phyloP scores from a whole-genome alignment of 106 monocot species.

The Posidonia australis region DNA sequence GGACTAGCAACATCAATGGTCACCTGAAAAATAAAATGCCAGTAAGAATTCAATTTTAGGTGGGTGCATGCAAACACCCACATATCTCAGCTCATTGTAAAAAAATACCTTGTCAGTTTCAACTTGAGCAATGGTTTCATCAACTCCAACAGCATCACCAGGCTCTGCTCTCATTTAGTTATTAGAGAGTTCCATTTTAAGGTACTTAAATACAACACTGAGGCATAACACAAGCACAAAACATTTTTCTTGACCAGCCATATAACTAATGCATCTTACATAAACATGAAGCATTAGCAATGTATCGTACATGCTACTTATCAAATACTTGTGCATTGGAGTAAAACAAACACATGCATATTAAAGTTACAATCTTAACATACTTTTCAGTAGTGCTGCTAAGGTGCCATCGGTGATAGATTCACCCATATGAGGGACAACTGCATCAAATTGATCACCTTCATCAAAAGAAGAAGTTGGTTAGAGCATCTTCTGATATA shows the following conservation, averaged over 20 bases:
- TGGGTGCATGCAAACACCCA: neutral
- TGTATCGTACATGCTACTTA: too few species aligned
- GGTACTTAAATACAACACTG: neutral
- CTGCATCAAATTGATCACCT: slow-evolving; percentile 72
- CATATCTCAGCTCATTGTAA: neutral
- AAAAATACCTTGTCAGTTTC: slow-evolving; percentile 94
- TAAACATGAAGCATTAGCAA: neutral
- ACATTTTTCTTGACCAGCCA: neutral
- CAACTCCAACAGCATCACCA: slow-evolving; percentile 70
- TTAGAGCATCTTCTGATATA: too few species aligned
- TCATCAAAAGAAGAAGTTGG: slow-evolving; percentile 15
- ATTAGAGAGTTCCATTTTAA: neutral
- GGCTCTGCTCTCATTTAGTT: slow-evolving; percentile 48
- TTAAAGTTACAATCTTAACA: slow-evolving; percentile 3
- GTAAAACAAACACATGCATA: too few species aligned
- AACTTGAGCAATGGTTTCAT: slow-evolving; percentile 89
- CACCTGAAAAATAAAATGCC: slow-evolving; percentile 36
- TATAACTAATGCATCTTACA: neutral
- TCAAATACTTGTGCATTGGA: too few species aligned
- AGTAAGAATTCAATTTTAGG: neutral
- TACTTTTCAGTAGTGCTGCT: slow-evolving; percentile 82
- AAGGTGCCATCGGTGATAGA: slow-evolving; percentile 97
- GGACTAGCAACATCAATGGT: slow-evolving; percentile 93
- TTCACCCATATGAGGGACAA: slow-evolving; percentile 97
- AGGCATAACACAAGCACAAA: neutral